These are phyloP conservation scores for Sanghuangporus baumii DNA, from an alignment of 1,284 basidiomycete species.

Conservation along the genomic window DNA sequence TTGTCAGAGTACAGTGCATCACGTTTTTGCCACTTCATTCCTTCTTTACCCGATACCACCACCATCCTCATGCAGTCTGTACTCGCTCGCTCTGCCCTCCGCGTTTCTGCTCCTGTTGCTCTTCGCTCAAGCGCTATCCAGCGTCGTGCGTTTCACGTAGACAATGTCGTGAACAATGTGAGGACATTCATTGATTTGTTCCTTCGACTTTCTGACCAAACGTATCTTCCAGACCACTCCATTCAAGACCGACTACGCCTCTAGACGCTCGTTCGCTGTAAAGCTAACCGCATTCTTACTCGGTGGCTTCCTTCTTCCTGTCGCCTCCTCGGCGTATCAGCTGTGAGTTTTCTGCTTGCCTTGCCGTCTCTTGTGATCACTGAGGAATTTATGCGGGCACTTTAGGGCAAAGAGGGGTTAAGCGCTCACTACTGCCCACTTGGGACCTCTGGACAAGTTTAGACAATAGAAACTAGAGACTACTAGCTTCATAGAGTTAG, in stretches of 20 bases:
- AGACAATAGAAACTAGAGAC: slow-evolving; percentile 6
- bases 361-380: background rate
- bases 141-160: slow-evolving; percentile 26
- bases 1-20: background rate
- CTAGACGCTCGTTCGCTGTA: slow-evolving; percentile 49
- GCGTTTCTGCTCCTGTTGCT: slow-evolving; percentile 34
- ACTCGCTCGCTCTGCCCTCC: slow-evolving; percentile 39
- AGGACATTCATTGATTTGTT: slow-evolving; percentile 18
- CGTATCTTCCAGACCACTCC: slow-evolving; percentile 53
- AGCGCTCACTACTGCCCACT: slow-evolving; percentile 6
- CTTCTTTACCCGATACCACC: slow-evolving; percentile 6
- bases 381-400: slow-evolving; percentile 4
- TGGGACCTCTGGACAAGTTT: background rate
- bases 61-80: slow-evolving; percentile 20
- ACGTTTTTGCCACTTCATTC: background rate
- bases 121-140: slow-evolving; percentile 23
- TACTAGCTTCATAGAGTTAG: slow-evolving; percentile 4
- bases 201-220: background rate
- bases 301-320: slow-evolving; percentile 61
- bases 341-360: slow-evolving; percentile 42
- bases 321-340: slow-evolving; percentile 56
- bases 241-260: slow-evolving; percentile 53
- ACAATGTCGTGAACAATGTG: slow-evolving; percentile 56
- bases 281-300: slow-evolving; percentile 53
- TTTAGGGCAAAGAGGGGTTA: slow-evolving; percentile 32